Conservation (phyloP, 352 stramenopile species). For the Globisporangium echinulatum region DNA sequence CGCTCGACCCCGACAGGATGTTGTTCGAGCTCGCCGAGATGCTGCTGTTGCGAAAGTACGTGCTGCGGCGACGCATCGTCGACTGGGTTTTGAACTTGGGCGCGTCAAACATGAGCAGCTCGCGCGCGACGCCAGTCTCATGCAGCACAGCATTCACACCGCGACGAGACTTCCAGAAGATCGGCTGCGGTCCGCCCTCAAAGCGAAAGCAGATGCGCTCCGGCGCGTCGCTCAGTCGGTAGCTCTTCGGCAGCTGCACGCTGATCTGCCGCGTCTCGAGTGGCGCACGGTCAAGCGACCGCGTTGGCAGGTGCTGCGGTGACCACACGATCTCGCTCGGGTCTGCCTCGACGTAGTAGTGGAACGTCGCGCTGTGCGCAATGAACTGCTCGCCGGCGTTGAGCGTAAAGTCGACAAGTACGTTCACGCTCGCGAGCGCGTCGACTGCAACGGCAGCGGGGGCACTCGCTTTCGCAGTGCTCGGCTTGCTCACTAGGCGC, state of each 20-base stretch:
- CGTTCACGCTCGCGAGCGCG: constrained; percentile 18
- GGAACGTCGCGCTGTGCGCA: constrained; percentile 56
- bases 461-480: not conserved
- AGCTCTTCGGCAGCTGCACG: constrained; percentile 39
- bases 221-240: constrained; percentile 36
- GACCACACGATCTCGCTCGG: constrained; percentile 44
- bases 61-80: constrained; percentile 35
- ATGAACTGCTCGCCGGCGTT: constrained; percentile 77
- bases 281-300: constrained; percentile 32
- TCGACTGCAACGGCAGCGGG: not conserved
- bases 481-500: constrained; percentile 15
- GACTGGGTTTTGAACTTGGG: constrained; percentile 37
- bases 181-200: constrained; percentile 29
- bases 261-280: constrained; percentile 38
- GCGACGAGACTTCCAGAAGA: constrained; percentile 32
- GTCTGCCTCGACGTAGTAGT: constrained; percentile 53
- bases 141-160: constrained; percentile 45
- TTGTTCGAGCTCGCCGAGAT: constrained; percentile 34
- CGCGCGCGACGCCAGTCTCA: constrained; percentile 31
- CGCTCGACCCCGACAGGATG: constrained; percentile 14
- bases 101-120: constrained; percentile 33
- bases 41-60: constrained; percentile 49
- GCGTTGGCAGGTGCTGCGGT: constrained; percentile 45
- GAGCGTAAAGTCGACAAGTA: constrained; percentile 67
- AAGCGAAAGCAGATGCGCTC: constrained; percentile 61